Base-by-base conservation (phyloP, 345 rosid genomes). In the Aquilaria sinensis region DNA sequence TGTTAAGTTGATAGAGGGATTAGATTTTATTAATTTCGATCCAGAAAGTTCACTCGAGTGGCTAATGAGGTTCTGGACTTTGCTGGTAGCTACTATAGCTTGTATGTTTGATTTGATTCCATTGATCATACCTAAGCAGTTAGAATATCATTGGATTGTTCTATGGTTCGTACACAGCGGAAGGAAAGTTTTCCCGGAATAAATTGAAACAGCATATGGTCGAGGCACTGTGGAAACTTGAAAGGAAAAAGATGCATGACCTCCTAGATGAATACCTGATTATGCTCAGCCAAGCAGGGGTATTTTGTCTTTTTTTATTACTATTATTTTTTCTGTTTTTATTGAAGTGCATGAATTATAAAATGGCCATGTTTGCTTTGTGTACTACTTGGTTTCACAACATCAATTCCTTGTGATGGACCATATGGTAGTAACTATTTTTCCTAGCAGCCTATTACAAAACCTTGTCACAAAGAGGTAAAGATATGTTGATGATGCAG, bases 271-370 rank as follows among this genome's bases (percentile, higher is more conserved):
- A 82, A 46, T 89, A 83, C 78, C 74, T 76, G 32, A 68, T 30
- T 14, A 65, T 89, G 66, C 88, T 92, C 51, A 80, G 69, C 43
- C 72, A 80, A 61, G 74, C 78, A 63, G 90, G 85, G 91, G 92
- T 89, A 84, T 49, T 59, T 53, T 33, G 62, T 56, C 52, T 62
- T 63, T 51, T 34, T 15, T 41, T 60, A 47, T 55, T 48, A 15
- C 45, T 37, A 37, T 37, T 37, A 9, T 9, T 37, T 71, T 15
- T 15, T 30, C 12, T 6, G 11, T 23, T 14, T 16, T 6, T 3
- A 10, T 48, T n/a, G 33, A 48, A 31, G 16, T 45, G 50, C 30
- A 46, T 51, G 33, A 23, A 53, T 53, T 37, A 37, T 37, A 37
- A 37, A 37, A 4, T 37, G 43, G 43, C 43, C 3, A 37, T 37